These are phyloP conservation scores for Penicillium turbatum DNA, from an alignment of 495 filamentous ascomycete genomes.

Conservation along the genomic window DNA sequence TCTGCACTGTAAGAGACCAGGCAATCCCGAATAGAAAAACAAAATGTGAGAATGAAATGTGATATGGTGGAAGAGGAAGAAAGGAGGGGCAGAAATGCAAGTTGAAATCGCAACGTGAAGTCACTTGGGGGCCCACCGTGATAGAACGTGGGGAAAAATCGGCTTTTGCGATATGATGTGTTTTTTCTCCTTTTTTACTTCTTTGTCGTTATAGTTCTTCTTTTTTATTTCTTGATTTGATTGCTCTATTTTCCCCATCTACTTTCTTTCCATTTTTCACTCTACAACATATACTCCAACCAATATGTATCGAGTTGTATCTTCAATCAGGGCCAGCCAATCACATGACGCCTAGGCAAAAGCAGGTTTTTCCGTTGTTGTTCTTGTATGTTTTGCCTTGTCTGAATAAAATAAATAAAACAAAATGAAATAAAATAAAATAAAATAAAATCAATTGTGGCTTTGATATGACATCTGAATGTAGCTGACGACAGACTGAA, in stretches of 20 bases:
- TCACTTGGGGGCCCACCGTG: conserved; percentile 3
- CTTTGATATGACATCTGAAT: background rate
- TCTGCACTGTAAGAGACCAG: conserved; percentile 12
- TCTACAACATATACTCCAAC: background rate
- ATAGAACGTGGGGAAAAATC: conserved; percentile 9
- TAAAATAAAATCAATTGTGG: too few relatives aligned
- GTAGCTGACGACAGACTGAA: background rate
- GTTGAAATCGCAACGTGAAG: conserved; percentile 6
- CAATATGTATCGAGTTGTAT: conserved; percentile 1
- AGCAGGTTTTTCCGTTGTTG: conserved; percentile 25
- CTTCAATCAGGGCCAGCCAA: conserved; percentile 24
- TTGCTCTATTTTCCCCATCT: background rate
- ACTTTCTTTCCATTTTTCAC: background rate
- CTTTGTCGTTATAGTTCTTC: background rate
- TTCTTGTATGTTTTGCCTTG: conserved; percentile 10
- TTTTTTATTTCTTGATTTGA: background rate
- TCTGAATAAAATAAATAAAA: conserved; percentile 6
- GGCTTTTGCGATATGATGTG: background rate
- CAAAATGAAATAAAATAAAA: too few relatives aligned
- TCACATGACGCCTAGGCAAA: conserved; percentile 10
- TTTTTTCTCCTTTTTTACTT: background rate
- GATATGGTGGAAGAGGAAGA: conserved; percentile 1
- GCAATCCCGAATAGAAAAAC: background rate
- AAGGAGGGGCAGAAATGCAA: conserved; percentile 7
- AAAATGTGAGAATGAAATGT: background rate